Base-by-base conservation (phyloP, 768 basidiomycete species). In the Rhizopogon rudus region DNA sequence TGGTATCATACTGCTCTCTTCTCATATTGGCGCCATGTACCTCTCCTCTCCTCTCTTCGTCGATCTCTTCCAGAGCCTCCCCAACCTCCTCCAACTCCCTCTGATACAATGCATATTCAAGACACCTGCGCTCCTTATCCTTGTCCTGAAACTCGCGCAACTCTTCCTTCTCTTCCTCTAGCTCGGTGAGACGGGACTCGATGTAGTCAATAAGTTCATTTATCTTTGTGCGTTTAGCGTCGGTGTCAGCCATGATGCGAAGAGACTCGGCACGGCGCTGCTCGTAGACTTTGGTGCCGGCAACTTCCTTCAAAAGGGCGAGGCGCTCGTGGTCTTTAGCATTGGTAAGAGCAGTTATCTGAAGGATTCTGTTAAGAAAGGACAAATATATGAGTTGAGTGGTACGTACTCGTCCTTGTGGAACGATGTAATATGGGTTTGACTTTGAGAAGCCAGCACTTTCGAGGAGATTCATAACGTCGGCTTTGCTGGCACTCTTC, bases 381-480 rank as follows among this genome's bases (percentile, higher is more conserved):
- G n/a, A 40, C 22, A 35, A 3, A 31, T 16, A 5, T 3, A 1
- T 3, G 1, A 22, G 29, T 8, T 3, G 25, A 9, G 14, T 29
- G 37, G 9, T 14, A 80, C 86, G 71, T 63, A 97, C 95, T 50
- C 96, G 77, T 51, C 97, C 97, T 76, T 99, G 97, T 2, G 97
- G 97, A 0, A 98, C 96, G 61, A 99, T 99, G 65, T 98, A 99
- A 69, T 98, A 99, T 0, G 97, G 97, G 65, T 98, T 99, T n/a
- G 88, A 88, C 66, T 93, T 91, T 73, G 91, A 93, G 75, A 99
- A 99, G 1, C 97, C 96, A 1, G 97, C 97, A 65, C 88, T 91
- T 69, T 98, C 97, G 44, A 99, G 81, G 25, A 98, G 77, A 65
- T 93, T 95, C 92, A 97, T 96, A 17, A 99, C 92, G 65, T 99